Conservation (phyloP, 176 grass and related monocot species). For the Oryza glaberrima region DNA sequence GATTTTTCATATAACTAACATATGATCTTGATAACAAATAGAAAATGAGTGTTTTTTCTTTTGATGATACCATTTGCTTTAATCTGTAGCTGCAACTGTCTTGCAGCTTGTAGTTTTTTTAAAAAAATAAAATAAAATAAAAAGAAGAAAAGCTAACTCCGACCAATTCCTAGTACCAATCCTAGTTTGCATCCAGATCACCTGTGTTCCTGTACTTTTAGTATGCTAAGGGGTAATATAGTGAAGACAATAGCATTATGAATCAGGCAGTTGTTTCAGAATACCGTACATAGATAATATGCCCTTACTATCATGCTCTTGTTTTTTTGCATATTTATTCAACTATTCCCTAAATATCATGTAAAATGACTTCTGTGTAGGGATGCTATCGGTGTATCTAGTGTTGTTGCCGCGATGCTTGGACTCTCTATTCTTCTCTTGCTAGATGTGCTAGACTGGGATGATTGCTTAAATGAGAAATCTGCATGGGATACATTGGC, state of each 20-base stretch:
- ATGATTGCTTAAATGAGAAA: constrained; percentile 90
- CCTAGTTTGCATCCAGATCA: neutral
- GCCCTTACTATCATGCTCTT: neutral
- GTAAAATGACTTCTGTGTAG: constrained; percentile 37
- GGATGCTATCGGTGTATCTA: constrained; percentile 68
- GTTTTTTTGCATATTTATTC: neutral
- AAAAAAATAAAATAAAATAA: too few relatives aligned
- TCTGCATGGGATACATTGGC: constrained; percentile 88
- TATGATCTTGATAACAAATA: constrained; percentile 11
- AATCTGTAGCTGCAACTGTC: neutral
- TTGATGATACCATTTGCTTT: neutral
- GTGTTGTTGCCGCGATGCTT: constrained; percentile 90
- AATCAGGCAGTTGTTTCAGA: constrained; percentile 12
- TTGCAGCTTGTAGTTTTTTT: neutral
- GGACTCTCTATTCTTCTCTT: constrained; percentile 88
- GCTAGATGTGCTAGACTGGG: constrained; percentile 82
- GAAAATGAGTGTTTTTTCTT: neutral
- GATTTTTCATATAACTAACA: constrained; percentile 14
- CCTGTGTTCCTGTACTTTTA: neutral
- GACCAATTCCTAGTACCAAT: neutral
- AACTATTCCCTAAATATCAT: constrained; percentile 17
- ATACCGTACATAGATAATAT: neutral
- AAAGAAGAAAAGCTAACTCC: neutral
- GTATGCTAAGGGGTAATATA: neutral
- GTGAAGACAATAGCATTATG: constrained; percentile 8